Base-by-base conservation (phyloP, 352 stramenopile genomes). In the Globisporangium nagaii region DNA sequence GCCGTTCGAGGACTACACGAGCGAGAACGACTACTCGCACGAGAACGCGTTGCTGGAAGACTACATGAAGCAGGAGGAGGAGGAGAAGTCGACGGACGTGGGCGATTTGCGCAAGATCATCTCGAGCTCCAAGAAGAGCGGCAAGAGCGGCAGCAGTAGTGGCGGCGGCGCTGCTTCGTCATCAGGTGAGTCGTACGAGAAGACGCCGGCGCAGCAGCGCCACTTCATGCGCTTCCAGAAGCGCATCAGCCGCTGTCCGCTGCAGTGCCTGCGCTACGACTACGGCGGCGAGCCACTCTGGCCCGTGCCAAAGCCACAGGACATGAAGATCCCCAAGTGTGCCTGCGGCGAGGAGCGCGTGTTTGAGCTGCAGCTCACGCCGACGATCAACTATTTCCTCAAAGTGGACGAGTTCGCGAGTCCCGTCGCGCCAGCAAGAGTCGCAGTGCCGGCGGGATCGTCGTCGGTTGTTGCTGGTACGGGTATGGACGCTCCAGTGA, bases 191-290 rank as follows among this genome's bases (percentile, higher is more conserved):
- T 84, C 82, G 9, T 94, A 94, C 50, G 84, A 94, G 65, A 84
- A 81, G 48, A 92, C 84, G 17, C 84, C 84, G 1, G 77, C 79
- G 7, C 60, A 69, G 15, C 73, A 90, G 53, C 78, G 82, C 27
- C 74, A 91, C 62, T 75, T 94, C n/a, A 59, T 92, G 56, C 77
- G 75, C n/a, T 94, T 94, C 63, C 81, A 94, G 59, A 88, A 94
- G 59, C 84, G 84, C 28, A 88, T 94, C 43, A 87, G 56, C 45
- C 79, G 84, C 4, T 87, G 75, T 49, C 84, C 81, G 37, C 52
- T 86, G 12, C 84, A 94, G 57, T 88, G 81, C 34, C 71, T 94
- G 55, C 81, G 84, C 30, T 94, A 94, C 50, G 78, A 94, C 61
- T 94, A 94, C 44, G 84, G 77, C 11, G 84, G 84, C n/a, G 75